Base-by-base conservation (phyloP, 148 eudicot species). In the Rhododendron henanense region DNA sequence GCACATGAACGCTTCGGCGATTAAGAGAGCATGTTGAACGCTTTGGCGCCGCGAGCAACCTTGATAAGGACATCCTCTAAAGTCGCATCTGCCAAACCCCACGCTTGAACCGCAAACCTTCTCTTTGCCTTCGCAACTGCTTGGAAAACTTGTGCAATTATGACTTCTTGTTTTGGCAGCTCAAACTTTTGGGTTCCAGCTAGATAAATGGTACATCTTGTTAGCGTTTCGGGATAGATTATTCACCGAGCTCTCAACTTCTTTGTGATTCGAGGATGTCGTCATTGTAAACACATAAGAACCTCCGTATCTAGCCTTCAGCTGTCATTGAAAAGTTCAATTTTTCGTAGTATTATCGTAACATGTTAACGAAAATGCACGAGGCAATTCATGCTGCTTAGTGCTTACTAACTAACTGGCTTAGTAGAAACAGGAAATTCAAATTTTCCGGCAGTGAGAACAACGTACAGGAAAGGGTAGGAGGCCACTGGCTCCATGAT, bases 201-300 rank as follows among this genome's bases (percentile, higher is more conserved):
- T n/a, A n/a, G n/a, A 39, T 39, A 39, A 39, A 39, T 0, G 41
- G 41, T 4, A 41, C 6, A 41, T 41, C 44, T 41, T 41, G 6
- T 5, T 5, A 41, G 44, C 44, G 3, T 5, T 88, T 11, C 91
- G 91, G 5, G 90, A 91, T 37, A 94, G 89, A 10, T 37, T 19
- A 11, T 80, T 78, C 44, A 91, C 97, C 91, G 94, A 65, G 67
- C 78, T 78, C 59, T 94, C 98, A 51, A 94, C 95, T 61, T 93
- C 92, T 16, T 18, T 57, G 77, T 33, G 86, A 65, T 86, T 86
- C 53, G 90, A 63, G 8, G 93, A 81, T 80, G 94, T 90, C 39
- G 94, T 94, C 89, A 93, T 90, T 0, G 95, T 92, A 75, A 94
- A 90, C 71, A 94, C 95, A 31, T 91, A 90, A 21, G 92, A 84